Base-by-base conservation (phyloP, 75 land plant genomes). In the Cunninghamia lanceolata region DNA sequence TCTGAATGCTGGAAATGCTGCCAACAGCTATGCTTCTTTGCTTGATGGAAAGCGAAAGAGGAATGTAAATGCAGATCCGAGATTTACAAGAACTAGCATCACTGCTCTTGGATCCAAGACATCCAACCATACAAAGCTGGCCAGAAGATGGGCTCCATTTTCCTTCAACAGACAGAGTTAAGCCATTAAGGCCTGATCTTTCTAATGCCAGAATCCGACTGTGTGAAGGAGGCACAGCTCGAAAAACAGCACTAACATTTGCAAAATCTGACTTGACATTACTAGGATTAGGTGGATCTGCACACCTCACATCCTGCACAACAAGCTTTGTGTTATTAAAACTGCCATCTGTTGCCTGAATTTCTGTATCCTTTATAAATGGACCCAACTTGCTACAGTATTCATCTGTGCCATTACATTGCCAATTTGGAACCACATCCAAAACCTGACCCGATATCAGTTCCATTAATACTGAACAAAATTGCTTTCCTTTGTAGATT, bases 111-210 rank as follows among this genome's bases (percentile, higher is more conserved):
- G 52, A 75, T 34, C 89, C 89, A 53, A 90, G 86, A 83, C 95
- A 95, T 63, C 94, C 96, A 78, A 95, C 89, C 96, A 95, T 94
- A 88, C 96, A 95, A 9, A 94, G 90, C 85, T 94, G 91, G 15
- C 95, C 94, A 74, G 90, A 85, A 7, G 84, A 83, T 15, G 89
- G 82, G 34, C 86, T 84, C 95, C 95, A 94, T 9, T 88, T 30
- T 35, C 96, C 96, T 80, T 94, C 95, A 3, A 88, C 87, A 46
- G 91, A 82, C 38, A 95, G 85, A n/a, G 94, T 92, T 83, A 87
- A 85, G 43, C 77, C 90, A 66, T 82, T 84, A 28, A 95, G 85
- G 46, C 90, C 90, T n/a, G 92, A 84, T 70, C 91, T 89, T 82
- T 84, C 84, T 16, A 46, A 43, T 28, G 91, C 94, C 52, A 84